A percentile compares a stretch with the other conserved stretches of the same genome.
Evolutionary conservation across 1,284 basidiomycete genomes (phyloP).

Genomic region (Singerocomus inundabilis): DNA sequence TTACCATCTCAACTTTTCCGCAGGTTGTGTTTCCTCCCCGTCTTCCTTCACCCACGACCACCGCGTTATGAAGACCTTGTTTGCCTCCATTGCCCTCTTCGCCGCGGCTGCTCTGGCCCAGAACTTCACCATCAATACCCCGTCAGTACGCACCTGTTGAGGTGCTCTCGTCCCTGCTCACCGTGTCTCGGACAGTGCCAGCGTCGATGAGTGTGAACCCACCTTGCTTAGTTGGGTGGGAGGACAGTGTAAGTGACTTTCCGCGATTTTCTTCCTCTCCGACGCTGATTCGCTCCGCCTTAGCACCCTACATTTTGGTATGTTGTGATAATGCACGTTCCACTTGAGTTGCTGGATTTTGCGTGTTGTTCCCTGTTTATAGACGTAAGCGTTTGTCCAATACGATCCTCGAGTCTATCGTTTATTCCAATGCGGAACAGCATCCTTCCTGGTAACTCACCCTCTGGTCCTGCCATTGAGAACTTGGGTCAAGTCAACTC

Average conservation of each 20-base stretch:
- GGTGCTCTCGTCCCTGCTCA: background rate
- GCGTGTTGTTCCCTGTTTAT: background rate
- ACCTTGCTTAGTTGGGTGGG: slow-evolving; percentile 47
- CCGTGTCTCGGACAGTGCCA: slow-evolving; percentile 18
- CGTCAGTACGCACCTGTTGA: slow-evolving; percentile 42
- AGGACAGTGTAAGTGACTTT: slow-evolving; percentile 45
- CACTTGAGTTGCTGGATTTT: background rate
- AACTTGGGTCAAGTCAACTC: slow-evolving; percentile 36
- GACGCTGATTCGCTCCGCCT: slow-evolving; percentile 1
- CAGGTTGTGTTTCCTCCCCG: slow-evolving; percentile 13
- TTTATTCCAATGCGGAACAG: slow-evolving; percentile 28
- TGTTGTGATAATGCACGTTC: slow-evolving; percentile 13
- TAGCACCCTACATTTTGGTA: slow-evolving; percentile 56
- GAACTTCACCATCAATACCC: slow-evolving; percentile 52
- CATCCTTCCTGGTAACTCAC: slow-evolving; percentile 40
- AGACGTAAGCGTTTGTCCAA: slow-evolving; percentile 24
- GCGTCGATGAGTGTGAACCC: slow-evolving; percentile 52
- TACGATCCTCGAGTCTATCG: background rate
- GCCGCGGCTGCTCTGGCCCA: slow-evolving; percentile 40
- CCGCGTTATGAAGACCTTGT: slow-evolving; percentile 44
- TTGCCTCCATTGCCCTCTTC: slow-evolving; percentile 41
- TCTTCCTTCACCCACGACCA: background rate
- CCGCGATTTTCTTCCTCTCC: background rate
- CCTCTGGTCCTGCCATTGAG: slow-evolving; percentile 39
- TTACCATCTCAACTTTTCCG: slow-evolving; percentile 16